phyloP scores from a whole-genome alignment of 2,329 filamentous ascomycete species.

The Colletotrichum tropicale region DNA sequence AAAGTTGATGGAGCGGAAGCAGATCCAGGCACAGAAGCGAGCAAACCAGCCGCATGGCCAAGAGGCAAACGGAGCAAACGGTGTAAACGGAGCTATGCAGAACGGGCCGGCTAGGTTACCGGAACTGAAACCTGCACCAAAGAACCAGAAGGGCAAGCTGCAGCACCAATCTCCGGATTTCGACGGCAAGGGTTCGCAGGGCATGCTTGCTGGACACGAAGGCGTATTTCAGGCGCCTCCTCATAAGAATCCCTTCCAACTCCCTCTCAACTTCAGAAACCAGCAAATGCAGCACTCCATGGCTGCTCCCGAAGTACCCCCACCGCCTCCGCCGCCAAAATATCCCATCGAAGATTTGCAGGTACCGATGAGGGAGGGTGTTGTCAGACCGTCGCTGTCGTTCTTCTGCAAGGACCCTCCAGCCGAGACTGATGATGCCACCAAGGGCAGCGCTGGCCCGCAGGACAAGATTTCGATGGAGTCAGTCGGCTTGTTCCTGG shows the following conservation, averaged over 20 bases:
- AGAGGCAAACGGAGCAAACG: slow-evolving; percentile 26
- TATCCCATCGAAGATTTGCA: slow-evolving; percentile 96
- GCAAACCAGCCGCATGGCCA: slow-evolving; percentile 43
- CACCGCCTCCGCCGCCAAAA: slow-evolving; percentile 79
- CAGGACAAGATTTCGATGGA: slow-evolving; percentile 75
- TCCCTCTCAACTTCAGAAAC: slow-evolving; percentile 46
- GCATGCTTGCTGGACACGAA: slow-evolving; percentile 26
- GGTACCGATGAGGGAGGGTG: slow-evolving; percentile 69
- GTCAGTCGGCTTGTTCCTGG: slow-evolving; percentile 83
- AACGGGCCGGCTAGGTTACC: slow-evolving; percentile 64
- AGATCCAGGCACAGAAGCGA: slow-evolving; percentile 70
- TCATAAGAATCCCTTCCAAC: slow-evolving; percentile 52
- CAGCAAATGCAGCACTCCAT: slow-evolving; percentile 44
- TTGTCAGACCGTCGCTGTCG: slow-evolving; percentile 75
- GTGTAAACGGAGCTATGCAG: slow-evolving; percentile 41
- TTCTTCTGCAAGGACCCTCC: slow-evolving; percentile 75
- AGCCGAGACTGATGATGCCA: slow-evolving; percentile 42
- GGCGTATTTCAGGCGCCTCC: slow-evolving; percentile 44
- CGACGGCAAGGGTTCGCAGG: slow-evolving; percentile 50
- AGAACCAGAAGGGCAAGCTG: slow-evolving; percentile 69
- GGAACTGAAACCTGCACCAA: slow-evolving; percentile 75
- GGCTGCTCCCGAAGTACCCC: slow-evolving; percentile 54
- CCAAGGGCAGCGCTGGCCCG: slow-evolving; percentile 39
- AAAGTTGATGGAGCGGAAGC: slow-evolving; percentile 78
- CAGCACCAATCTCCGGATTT: slow-evolving; percentile 43